phyloP scores from a whole-genome alignment of 78 protist genomes.

The Dictyostelium capitatum region DNA sequence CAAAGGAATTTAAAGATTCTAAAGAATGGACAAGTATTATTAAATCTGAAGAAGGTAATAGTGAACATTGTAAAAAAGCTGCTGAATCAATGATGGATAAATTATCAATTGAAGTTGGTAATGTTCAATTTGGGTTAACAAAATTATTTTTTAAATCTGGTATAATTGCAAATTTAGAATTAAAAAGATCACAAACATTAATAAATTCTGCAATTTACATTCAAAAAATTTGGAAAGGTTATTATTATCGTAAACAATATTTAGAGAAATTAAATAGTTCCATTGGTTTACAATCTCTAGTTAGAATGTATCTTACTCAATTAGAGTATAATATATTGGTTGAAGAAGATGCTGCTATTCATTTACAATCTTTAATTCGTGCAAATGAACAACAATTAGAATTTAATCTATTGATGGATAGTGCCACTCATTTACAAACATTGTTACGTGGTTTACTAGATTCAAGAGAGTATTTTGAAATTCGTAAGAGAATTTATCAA shows the following conservation, averaged over 20 bases:
- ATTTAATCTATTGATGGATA: not conserved
- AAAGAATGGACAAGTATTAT: not conserved
- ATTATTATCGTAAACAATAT: not conserved
- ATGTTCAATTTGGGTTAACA: constrained; percentile 56
- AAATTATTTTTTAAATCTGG: constrained; percentile 82
- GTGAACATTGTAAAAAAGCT: constrained; percentile 20
- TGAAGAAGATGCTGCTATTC: not conserved
- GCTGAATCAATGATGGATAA: constrained; percentile 33
- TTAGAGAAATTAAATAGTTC: not conserved
- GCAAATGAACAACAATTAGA: not conserved
- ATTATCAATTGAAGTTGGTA: not conserved
- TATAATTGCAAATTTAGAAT: constrained; percentile 71
- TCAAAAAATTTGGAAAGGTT: constrained; percentile 63
- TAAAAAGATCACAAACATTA: constrained; percentile 32
- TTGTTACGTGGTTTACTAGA: constrained; percentile 14
- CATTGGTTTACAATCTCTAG: constrained; percentile 30
- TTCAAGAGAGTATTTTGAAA: not conserved
- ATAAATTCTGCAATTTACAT: constrained; percentile 24
- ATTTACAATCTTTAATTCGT: constrained; percentile 31
- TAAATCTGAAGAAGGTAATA: not conserved
- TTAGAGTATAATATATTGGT: not conserved
- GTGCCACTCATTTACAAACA: not conserved
- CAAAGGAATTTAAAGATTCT: constrained; percentile 23
- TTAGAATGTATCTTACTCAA: not conserved
- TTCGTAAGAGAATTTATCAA: not conserved